Evolutionary conservation across 106 monocot species (phyloP), one percentile per base, ranked within the genome.

Genomic region (Dendrobium nobile): DNA sequence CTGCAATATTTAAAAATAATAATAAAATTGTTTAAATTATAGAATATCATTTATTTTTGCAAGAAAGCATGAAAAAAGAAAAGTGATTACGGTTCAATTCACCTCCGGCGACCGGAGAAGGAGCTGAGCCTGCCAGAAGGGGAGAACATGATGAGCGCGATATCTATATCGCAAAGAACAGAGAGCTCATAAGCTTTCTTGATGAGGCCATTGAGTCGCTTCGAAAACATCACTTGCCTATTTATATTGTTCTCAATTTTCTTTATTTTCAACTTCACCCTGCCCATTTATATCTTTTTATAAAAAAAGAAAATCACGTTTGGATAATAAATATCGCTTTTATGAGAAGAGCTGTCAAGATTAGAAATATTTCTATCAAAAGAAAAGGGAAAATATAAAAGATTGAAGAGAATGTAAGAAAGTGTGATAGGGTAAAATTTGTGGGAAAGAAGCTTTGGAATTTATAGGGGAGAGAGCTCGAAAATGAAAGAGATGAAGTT

Each of bases 141-240:
- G n/a, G 96, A 96, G 85, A 96, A 96, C 88, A 93, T 90, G 85
- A 96, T 89, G 58, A 96, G 90, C 2, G 90, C 90, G 77, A 96
- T 87, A 54, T 96, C 90, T 56, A 92, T 93, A 78, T 93, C 96
- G 77, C 96, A 96, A 6, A 96, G 86, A n/a, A 96, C 87, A 28
- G 93, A 92, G 55, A 96, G 90, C 84, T 96, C 93, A 47, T 96
- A 92, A 3, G 93, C 92, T 48, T 96, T 96, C 84, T 96, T 96
- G 85, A 93, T 89, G 87, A 96, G 93, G 2, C 96, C 96, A 88
- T 90, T 92, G 20, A 92, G 86, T 15, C 96, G 89, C 80, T 96
- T 96, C 0, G 93, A 90, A 85, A 92, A 96, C 11, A 92, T 97
- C 43, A 96, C 93, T 67, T 96, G 96, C 47, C 96, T 67, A 51